These are phyloP conservation scores for Fistulina hepatica DNA, from an alignment of 1,284 basidiomycete species.

Conservation along the genomic window DNA sequence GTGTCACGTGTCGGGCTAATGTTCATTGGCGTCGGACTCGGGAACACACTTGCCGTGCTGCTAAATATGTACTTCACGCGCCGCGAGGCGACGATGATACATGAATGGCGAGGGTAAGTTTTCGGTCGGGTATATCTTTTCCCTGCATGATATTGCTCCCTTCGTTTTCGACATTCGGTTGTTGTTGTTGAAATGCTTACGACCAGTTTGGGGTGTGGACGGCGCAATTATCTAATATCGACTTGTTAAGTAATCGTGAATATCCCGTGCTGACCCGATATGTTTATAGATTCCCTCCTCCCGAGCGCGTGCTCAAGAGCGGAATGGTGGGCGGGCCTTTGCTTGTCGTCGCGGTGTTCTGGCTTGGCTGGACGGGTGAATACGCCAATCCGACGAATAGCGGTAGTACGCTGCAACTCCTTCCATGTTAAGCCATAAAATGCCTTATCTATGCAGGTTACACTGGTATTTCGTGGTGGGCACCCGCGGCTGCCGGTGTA, in stretches of 20 bases:
- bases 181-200: too few relatives aligned
- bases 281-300: constrained; percentile 47
- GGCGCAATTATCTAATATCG: too few relatives aligned
- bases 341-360: constrained; percentile 42
- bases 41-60: constrained; percentile 40
- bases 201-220: too few relatives aligned
- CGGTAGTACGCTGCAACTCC: too few relatives aligned
- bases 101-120: constrained; percentile 41
- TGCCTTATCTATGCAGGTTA: too few relatives aligned
- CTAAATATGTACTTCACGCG: constrained; percentile 29
- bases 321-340: constrained; percentile 41
- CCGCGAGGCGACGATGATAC: constrained; percentile 35
- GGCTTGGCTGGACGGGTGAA: constrained; percentile 54
- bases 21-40: constrained; percentile 61
- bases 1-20: constrained; percentile 46
- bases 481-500: constrained; percentile 40
- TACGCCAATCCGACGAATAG: too few relatives aligned
- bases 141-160: too few relatives aligned
- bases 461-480: constrained; percentile 54
- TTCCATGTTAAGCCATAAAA: too few relatives aligned
- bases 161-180: too few relatives aligned
- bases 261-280: too few relatives aligned
- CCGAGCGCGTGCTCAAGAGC: constrained; percentile 45
- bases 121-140: too few relatives aligned
- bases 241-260: too few relatives aligned